phyloP scores from a whole-genome alignment of 2,329 filamentous ascomycete species.

The Neoscytalidium dimidiatum region DNA sequence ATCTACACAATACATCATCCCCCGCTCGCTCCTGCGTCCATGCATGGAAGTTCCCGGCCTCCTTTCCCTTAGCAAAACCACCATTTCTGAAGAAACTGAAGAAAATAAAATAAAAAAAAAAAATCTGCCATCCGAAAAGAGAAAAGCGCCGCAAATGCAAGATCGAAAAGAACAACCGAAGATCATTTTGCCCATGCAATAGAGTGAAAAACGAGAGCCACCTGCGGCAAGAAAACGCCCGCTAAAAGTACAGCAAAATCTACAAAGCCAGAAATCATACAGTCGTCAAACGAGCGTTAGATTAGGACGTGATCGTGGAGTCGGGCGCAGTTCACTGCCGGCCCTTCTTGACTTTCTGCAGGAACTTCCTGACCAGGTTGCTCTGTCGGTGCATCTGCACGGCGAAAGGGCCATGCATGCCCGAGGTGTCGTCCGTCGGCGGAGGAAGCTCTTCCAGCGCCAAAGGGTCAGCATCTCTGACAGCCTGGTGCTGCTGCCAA shows the following conservation, averaged over 20 bases:
- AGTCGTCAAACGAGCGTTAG: constrained; percentile 16
- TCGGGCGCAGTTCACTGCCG: constrained; percentile 4
- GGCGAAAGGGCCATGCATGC: constrained; percentile 49
- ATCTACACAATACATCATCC: constrained; percentile 12
- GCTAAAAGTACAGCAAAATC: constrained; percentile 22
- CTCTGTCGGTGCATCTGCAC: constrained; percentile 37
- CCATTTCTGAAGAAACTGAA: background rate
- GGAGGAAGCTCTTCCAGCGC: constrained; percentile 55
- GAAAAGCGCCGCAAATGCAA: constrained; percentile 11
- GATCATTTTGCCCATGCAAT: background rate
- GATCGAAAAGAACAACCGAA: background rate
- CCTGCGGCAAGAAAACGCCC: constrained; percentile 19
- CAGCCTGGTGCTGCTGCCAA: constrained; percentile 54
- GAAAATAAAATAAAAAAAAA: background rate
- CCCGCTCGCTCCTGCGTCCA: background rate
- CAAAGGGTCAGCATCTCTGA: constrained; percentile 51
- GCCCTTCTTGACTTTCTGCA: constrained; percentile 37
- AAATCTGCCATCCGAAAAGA: background rate
- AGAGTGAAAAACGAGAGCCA: background rate
- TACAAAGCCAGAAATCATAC: constrained; percentile 16
- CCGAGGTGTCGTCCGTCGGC: constrained; percentile 49
- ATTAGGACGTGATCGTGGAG: constrained; percentile 2
- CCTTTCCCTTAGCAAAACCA: background rate
- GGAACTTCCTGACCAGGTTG: constrained; percentile 37
- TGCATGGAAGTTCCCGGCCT: constrained; percentile 8